A percentile compares a stretch with the other conserved stretches of the same genome.
Conservation (phyloP, 2,329 filamentous ascomycete genomes). For the Zalaria sp. region DNA sequence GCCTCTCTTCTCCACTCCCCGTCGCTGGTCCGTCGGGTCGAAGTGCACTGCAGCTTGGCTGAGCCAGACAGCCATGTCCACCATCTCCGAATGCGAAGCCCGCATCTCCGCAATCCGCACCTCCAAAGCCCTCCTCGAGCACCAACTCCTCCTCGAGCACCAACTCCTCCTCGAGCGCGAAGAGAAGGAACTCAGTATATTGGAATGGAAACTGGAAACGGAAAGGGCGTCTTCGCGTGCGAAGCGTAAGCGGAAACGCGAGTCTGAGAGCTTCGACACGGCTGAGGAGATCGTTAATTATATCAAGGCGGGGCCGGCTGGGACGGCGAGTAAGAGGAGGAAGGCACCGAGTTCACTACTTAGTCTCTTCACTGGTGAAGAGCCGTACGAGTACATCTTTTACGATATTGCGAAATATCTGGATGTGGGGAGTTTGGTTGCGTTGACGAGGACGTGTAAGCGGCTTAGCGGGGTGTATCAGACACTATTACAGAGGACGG, state of each 20-base stretch:
- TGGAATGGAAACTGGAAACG: not conserved
- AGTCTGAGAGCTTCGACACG: not conserved
- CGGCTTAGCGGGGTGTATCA: slow-evolving; percentile 1
- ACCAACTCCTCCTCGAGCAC: not conserved
- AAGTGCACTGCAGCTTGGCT: not conserved
- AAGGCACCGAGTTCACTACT: not conserved
- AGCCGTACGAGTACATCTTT: not conserved
- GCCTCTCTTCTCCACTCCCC: not conserved
- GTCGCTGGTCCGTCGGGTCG: not conserved
- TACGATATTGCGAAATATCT: slow-evolving; percentile 1
- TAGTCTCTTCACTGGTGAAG: not conserved
- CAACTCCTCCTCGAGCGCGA: not conserved
- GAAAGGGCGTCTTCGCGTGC: not conserved
- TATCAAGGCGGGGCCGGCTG: not conserved
- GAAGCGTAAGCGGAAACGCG: not conserved
- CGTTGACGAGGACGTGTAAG: slow-evolving; percentile 3
- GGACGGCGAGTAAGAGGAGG: not conserved
- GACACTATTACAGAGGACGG: not conserved
- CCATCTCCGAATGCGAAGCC: not conserved
- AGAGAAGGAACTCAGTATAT: not conserved
- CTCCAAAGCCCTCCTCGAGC: not conserved
- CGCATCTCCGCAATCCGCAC: not conserved
- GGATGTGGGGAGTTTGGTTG: not conserved
- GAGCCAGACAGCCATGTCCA: slow-evolving; percentile 1
- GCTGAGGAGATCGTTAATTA: not conserved